Evolutionary conservation across 495 filamentous ascomycete genomes (phyloP).

Genomic region (Xylona heveae): DNA sequence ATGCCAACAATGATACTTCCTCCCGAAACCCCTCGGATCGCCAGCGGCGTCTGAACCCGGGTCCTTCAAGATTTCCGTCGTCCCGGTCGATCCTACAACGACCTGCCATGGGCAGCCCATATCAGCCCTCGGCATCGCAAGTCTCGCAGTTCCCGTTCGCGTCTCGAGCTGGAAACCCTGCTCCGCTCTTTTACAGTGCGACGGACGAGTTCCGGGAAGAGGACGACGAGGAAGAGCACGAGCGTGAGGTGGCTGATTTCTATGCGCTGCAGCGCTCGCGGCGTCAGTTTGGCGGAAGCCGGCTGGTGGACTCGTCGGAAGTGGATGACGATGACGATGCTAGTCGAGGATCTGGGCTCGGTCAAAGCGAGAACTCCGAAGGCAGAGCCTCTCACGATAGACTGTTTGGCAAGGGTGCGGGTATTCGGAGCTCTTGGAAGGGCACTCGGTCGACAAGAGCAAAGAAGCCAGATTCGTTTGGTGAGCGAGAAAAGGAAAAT

Average conservation of each 20-base stretch:
- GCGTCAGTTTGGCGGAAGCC: slow-evolving; percentile 62
- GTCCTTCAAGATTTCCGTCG: slow-evolving; percentile 21
- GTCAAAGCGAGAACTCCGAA: slow-evolving; percentile 33
- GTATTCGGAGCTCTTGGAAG: slow-evolving; percentile 31
- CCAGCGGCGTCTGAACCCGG: slow-evolving; percentile 19
- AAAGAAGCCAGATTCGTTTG: too few relatives aligned
- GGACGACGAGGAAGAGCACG: slow-evolving; percentile 77
- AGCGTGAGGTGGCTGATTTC: slow-evolving; percentile 80
- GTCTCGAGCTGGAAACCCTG: slow-evolving; percentile 44
- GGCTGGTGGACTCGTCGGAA: slow-evolving; percentile 62
- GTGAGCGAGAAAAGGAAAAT: slow-evolving; percentile 13
- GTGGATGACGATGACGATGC: slow-evolving; percentile 52
- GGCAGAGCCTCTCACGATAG: slow-evolving; percentile 17
- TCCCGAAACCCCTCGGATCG: slow-evolving; percentile 27
- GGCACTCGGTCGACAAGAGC: slow-evolving; percentile 23
- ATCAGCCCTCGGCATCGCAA: slow-evolving; percentile 42
- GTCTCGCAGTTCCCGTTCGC: slow-evolving; percentile 58
- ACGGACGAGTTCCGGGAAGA: slow-evolving; percentile 70
- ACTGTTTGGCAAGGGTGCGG: slow-evolving; percentile 20
- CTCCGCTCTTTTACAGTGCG: slow-evolving; percentile 80
- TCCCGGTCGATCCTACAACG: slow-evolving; percentile 30
- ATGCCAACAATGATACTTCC: slow-evolving; percentile 11
- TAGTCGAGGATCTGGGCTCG: slow-evolving; percentile 25
- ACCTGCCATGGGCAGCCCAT: slow-evolving; percentile 39
- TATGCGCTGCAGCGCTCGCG: slow-evolving; percentile 80